Conservation (phyloP, 2,329 filamentous ascomycete species). For the Teratosphaeria destructans region DNA sequence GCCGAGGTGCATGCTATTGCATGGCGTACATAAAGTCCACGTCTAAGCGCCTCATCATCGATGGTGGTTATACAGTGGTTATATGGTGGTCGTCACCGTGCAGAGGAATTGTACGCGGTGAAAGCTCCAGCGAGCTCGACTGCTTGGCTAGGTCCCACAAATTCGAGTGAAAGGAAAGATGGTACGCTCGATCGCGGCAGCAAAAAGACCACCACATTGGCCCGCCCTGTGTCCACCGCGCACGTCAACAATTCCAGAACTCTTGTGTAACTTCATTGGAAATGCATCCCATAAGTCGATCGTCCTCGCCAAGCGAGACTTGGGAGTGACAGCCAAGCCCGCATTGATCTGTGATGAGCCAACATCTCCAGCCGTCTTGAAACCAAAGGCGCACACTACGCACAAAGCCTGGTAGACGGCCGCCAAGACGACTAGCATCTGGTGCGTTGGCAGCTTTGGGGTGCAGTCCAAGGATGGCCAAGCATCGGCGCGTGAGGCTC, state of each 20-base stretch:
- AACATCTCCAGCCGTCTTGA: background rate
- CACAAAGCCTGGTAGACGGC: background rate
- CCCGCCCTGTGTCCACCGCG: background rate
- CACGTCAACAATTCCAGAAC: background rate
- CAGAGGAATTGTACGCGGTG: background rate
- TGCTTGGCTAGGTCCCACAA: too few relatives aligned
- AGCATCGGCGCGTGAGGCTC: background rate
- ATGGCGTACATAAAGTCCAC: too few relatives aligned
- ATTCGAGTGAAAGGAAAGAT: too few relatives aligned
- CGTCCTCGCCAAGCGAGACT: background rate
- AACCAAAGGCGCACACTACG: background rate
- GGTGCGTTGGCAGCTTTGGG: background rate
- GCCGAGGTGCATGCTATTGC: too few relatives aligned
- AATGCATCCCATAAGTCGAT: background rate
- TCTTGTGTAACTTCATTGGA: background rate
- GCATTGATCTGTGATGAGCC: background rate
- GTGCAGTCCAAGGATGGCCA: background rate
- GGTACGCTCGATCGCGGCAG: too few relatives aligned
- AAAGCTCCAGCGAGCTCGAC: background rate
- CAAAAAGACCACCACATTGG: background rate
- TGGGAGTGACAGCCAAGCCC: background rate
- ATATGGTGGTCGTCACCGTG: too few relatives aligned
- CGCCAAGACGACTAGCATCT: background rate
- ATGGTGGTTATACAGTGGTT: too few relatives aligned
- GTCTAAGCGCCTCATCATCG: too few relatives aligned